Percentiles rank a stretch among this genome's conserved stretches.
Conservation (phyloP, 805 yeast genomes). For the Pichia occidentalis region DNA sequence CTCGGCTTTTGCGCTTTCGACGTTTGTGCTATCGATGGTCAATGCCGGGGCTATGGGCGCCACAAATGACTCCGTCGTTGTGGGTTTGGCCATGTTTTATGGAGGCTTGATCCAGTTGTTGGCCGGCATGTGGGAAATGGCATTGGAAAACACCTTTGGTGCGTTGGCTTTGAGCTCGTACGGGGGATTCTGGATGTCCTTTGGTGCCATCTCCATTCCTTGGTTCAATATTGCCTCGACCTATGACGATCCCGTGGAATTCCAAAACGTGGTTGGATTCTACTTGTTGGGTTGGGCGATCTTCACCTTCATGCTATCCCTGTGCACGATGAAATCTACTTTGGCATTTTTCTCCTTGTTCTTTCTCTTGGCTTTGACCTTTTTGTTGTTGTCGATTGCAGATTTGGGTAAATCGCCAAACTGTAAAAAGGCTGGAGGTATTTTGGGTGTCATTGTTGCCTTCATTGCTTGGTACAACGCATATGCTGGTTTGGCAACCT, state of each 20-base stretch:
- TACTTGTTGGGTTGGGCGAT: slow-evolving; percentile 58
- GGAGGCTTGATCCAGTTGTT: slow-evolving; percentile 68
- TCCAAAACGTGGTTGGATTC: slow-evolving; percentile 49
- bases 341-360: slow-evolving; percentile 48
- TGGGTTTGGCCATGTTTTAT: slow-evolving; percentile 61
- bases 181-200: slow-evolving; percentile 76
- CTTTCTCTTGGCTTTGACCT: slow-evolving; percentile 46
- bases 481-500: slow-evolving; percentile 60
- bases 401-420: slow-evolving; percentile 38
- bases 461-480: slow-evolving; percentile 67
- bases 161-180: slow-evolving; percentile 54
- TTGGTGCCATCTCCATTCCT: slow-evolving; percentile 57
- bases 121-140: slow-evolving; percentile 73
- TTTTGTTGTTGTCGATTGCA: slow-evolving; percentile 46
- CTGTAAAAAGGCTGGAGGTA: slow-evolving; percentile 52
- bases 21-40: slow-evolving; percentile 57
- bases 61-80: slow-evolving; percentile 50
- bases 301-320: slow-evolving; percentile 51
- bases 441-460: slow-evolving; percentile 55
- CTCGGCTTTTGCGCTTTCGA: slow-evolving; percentile 62
- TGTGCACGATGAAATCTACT: slow-evolving; percentile 53
- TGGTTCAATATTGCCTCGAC: slow-evolving; percentile 53
- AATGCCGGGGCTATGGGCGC: slow-evolving; percentile 68
- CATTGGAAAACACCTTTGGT: slow-evolving; percentile 72
- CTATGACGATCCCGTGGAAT: slow-evolving; percentile 37